Base-by-base conservation (phyloP, 805 yeast genomes). In the Yamadazyma sp. region DNA sequence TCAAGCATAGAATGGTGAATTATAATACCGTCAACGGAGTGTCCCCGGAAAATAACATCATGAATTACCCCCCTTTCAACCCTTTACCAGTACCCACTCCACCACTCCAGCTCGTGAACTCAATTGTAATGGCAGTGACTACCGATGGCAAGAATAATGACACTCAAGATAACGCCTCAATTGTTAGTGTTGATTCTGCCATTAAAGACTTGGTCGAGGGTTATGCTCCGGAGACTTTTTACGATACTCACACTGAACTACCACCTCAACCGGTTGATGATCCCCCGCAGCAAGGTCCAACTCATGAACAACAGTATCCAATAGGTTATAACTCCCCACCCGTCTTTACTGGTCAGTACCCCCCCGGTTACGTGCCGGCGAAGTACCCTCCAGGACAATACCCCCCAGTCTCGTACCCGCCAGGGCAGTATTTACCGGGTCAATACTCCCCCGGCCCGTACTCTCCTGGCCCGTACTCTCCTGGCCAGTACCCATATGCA, bases 11-110 rank as follows among this genome's bases (percentile, higher is more conserved):
- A 8, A 24, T 40, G 21, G 30, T 41, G 20, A 42, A 46, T 16
- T 24, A 47, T 28, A 32, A 45, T 18, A 27, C 35, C 0, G 37
- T 46, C 12, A 47, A 46, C 21, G 57, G 56, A 2, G 45, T 54
- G 10, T 39, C 51, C 4, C 57, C 59, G 2, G 43, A 45, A 12
- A 38, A 42, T 18, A 54, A 54, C 33, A 54, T 54, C 55, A 53
- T 54, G 58, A 54, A 54, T 32, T 49, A 28, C 17, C 50, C 55
- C 7, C 57, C 58, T 2, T 54, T 54, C 39, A 46, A 48, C 23
- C 55, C 55, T 3, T 31, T 48, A 20, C 58, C 58, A 3, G 14
- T 22, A 15, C 52, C 55, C 9, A 30, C 41, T n/a, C 48, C 48
- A n/a, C 27, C 54, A 29, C 27, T 23, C 2, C 40, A 38, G 14